These are phyloP conservation scores for Rutstroemia sp. DNA, from an alignment of 2,329 filamentous ascomycete genomes.

Conservation along the genomic window DNA sequence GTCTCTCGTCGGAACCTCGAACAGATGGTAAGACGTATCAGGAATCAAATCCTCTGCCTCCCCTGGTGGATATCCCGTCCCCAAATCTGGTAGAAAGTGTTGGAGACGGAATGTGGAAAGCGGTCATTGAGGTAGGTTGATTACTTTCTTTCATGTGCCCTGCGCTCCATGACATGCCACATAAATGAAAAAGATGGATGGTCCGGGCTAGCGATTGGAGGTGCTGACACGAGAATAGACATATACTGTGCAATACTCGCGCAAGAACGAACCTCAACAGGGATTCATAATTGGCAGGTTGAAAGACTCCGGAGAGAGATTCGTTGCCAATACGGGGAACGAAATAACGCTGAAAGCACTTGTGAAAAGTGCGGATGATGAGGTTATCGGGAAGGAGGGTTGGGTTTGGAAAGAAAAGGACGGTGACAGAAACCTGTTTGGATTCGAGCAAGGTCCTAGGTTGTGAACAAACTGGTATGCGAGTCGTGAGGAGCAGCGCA, in stretches of 20 bases:
- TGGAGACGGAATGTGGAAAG: conserved; percentile 35
- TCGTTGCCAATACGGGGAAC: conserved; percentile 51
- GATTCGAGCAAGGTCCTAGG: conserved; percentile 15
- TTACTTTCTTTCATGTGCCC: conserved; percentile 8
- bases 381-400: conserved; percentile 42
- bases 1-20: conserved; percentile 42
- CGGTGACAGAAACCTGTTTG: conserved; percentile 34
- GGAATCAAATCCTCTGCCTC: conserved; percentile 36
- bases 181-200: background rate
- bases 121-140: conserved; percentile 42
- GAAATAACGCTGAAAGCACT: conserved; percentile 39
- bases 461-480: background rate
- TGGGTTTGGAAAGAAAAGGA: conserved; percentile 33
- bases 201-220: background rate
- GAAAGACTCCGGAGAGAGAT: conserved; percentile 38
- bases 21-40: conserved; percentile 37
- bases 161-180: background rate
- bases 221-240: conserved; percentile 34
- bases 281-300: conserved; percentile 48
- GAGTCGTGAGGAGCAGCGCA: background rate
- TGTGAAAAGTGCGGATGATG: conserved; percentile 32
- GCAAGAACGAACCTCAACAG: conserved; percentile 39
- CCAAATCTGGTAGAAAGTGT: conserved; percentile 37
- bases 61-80: conserved; percentile 32
- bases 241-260: conserved; percentile 51